Conservation (phyloP, 1,284 basidiomycete species). For the Anthracocystis setariae region DNA sequence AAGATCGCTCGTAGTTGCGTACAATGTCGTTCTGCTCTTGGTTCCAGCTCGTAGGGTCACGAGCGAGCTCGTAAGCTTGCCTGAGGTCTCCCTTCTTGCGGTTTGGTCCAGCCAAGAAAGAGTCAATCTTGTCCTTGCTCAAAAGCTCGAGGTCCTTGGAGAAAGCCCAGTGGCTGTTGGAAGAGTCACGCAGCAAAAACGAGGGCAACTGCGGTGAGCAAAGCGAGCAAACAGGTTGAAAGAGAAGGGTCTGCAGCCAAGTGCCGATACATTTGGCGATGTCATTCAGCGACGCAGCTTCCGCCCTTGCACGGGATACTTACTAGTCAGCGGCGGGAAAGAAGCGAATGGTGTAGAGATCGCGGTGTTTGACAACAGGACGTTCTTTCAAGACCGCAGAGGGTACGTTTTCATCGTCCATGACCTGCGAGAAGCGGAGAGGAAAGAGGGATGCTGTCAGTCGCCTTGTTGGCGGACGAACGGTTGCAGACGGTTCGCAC, state of each 20-base stretch:
- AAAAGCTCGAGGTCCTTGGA: slow-evolving; percentile 84
- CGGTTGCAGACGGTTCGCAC: too few relatives aligned
- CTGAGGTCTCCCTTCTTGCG: slow-evolving; percentile 81
- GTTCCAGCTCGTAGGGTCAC: slow-evolving; percentile 75
- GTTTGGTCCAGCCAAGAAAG: slow-evolving; percentile 78
- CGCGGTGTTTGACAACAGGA: slow-evolving; percentile 76
- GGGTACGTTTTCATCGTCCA: slow-evolving; percentile 77
- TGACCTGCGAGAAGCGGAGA: slow-evolving; percentile 72
- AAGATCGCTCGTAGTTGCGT: slow-evolving; percentile 39
- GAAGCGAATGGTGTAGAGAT: slow-evolving; percentile 83
- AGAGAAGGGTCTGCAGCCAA: background rate
- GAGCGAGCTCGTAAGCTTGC: slow-evolving; percentile 82
- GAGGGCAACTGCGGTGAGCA: slow-evolving; percentile 4
- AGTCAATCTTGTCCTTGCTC: slow-evolving; percentile 81
- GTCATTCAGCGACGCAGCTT: background rate
- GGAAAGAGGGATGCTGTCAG: too few relatives aligned
- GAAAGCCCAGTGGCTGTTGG: slow-evolving; percentile 81
- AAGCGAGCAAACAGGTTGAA: background rate
- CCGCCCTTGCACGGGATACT: slow-evolving; percentile 68
- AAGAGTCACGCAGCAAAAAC: background rate
- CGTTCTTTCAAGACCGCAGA: slow-evolving; percentile 75
- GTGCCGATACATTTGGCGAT: background rate
- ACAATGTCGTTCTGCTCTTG: slow-evolving; percentile 57
- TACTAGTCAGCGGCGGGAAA: slow-evolving; percentile 92
- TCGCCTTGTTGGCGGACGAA: too few relatives aligned